Percentiles rank a stretch among this genome's conserved stretches.
Evolutionary conservation across 2,329 filamentous ascomycete genomes (phyloP).

Genomic region (Pseudogymnoascus sp.): DNA sequence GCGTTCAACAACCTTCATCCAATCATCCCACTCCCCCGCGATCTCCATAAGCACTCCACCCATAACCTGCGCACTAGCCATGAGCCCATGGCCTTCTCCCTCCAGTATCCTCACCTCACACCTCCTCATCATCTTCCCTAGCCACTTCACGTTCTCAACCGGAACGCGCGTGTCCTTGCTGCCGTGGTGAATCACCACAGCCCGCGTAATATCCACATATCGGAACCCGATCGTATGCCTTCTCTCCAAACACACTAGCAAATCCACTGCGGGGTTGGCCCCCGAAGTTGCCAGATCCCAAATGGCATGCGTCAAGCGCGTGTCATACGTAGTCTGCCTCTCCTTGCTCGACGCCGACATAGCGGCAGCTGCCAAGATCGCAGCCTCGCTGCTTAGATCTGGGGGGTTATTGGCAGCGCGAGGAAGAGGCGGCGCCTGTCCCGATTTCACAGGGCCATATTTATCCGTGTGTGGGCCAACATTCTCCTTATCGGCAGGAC

Average conservation of each 20-base stretch:
- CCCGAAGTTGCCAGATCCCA: constrained; percentile 89
- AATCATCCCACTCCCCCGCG: constrained; percentile 86
- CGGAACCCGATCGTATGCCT: constrained; percentile 88
- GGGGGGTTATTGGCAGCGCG: constrained; percentile 20
- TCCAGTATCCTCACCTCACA: constrained; percentile 88
- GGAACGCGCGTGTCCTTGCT: constrained; percentile 85
- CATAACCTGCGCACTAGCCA: constrained; percentile 93
- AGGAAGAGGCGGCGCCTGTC: constrained; percentile 22
- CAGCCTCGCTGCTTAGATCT: constrained; percentile 26
- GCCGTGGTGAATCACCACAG: constrained; percentile 91
- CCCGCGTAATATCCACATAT: constrained; percentile 88
- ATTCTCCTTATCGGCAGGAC: constrained; percentile 25
- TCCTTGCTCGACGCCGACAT: constrained; percentile 60
- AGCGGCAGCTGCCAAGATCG: constrained; percentile 41
- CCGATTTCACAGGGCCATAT: constrained; percentile 22
- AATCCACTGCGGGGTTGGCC: constrained; percentile 87
- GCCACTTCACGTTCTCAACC: constrained; percentile 89
- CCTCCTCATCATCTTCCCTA: constrained; percentile 85
- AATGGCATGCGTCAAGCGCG: constrained; percentile 80
- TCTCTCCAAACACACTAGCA: constrained; percentile 86
- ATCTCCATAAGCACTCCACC: constrained; percentile 91
- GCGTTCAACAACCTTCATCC: constrained; percentile 53
- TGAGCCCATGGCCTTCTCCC: constrained; percentile 87
- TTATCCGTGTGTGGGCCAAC: constrained; percentile 23
- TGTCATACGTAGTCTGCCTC: constrained; percentile 69